Base-by-base conservation (phyloP, 2,329 filamentous ascomycete genomes). In the Xylaria arbuscula region DNA sequence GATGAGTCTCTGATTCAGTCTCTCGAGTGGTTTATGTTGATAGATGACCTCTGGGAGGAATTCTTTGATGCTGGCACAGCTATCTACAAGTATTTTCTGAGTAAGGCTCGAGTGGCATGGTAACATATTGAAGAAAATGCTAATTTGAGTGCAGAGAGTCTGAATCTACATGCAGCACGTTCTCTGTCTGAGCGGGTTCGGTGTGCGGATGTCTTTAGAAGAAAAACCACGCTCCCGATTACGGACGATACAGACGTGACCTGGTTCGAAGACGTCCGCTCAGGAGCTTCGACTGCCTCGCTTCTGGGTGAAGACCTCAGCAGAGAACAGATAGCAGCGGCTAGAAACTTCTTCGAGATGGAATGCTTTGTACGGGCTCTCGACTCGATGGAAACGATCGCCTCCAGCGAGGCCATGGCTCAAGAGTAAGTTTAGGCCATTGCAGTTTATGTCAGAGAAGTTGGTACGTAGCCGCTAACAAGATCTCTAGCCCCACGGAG, bases 81-180 rank as follows among this genome's bases (percentile, higher is more conserved):
- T 73, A 87, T 94, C n/a, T 93, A 97, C 81, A 92, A 92, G 76
- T 90, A 90, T 69, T 94, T 98, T 76, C 85, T 97, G 55, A 87
- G 93, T 97, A 88, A 84, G 93, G 38, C 15, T 51, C 42, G 56
- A 55, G 60, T 57, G 15, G 24, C 13, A 32, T 40, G n/a, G 8
- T 3, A 10, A 11, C 34, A n/a, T 13, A 19, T 19, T 24, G 19
- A 17, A 59, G 28, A 13, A 62, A 36, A 24, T 69, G 13, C 59
- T 74, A 55, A 69, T 61, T 48, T 40, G 38, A 3, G 24, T 57
- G 56, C 64, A 88, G 86, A 82, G 74, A 78, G 83, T 55, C 81
- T 83, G 71, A 83, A 84, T 59, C 79, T 90, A 7, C 82, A 84
- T 47, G 87, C 88, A 3, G 88, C 87, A 13, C 85, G 87, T 36